These are phyloP conservation scores for Botryotinia globosa DNA, from an alignment of 2,329 filamentous ascomycete species.

Conservation along the genomic window DNA sequence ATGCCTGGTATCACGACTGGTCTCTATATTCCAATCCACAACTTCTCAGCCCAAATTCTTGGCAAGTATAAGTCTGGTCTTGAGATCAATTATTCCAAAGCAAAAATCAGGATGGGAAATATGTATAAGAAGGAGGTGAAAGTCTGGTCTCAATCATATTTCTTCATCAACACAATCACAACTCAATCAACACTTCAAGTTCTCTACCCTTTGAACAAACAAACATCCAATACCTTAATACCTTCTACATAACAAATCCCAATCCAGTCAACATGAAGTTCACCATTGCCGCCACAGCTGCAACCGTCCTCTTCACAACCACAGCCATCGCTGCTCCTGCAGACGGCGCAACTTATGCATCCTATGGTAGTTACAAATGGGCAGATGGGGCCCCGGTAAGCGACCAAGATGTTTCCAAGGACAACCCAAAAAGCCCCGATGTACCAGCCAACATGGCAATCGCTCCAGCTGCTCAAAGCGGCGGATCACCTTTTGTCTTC, in stretches of 20 bases:
- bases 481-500: slow-evolving; percentile 39
- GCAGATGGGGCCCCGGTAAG: not conserved
- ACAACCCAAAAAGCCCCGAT: slow-evolving; percentile 16
- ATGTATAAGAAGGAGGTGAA: slow-evolving; percentile 2
- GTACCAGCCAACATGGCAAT: slow-evolving; percentile 13
- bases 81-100: not conserved
- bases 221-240: not conserved
- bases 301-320: not conserved
- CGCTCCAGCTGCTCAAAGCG: not conserved
- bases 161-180: slow-evolving; percentile 1
- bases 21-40: not conserved
- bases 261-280: slow-evolving; percentile 17
- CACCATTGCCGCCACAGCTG: not conserved
- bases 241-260: no score
- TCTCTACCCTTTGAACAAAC: not conserved
- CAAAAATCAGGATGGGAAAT: no score
- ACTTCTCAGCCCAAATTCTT: not conserved
- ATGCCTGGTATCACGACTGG: not conserved
- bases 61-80: not conserved
- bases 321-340: not conserved
- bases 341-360: slow-evolving; percentile 5
- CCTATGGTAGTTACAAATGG: slow-evolving; percentile 5
- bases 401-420: slow-evolving; percentile 10
- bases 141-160: not conserved
- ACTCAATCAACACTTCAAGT: not conserved